Percentiles rank a stretch among this genome's conserved stretches.
Conservation (phyloP, 108 stramenopile genomes). For the Pseudonitzschia pungens region DNA sequence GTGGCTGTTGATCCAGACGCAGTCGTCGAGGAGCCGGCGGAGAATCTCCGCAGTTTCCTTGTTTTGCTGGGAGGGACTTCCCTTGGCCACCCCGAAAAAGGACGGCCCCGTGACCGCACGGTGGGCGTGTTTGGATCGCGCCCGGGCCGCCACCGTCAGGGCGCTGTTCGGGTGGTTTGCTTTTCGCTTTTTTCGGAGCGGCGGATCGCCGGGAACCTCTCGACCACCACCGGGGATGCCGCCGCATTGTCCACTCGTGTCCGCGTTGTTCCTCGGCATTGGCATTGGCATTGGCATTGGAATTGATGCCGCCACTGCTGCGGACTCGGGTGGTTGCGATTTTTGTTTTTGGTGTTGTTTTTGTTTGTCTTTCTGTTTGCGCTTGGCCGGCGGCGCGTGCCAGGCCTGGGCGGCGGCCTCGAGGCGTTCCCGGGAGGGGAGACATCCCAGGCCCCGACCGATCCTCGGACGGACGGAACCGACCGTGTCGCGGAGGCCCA, state of each 20-base stretch:
- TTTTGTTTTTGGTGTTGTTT: background rate
- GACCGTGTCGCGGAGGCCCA: slow-evolving; percentile 14
- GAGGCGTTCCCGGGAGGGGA: slow-evolving; percentile 6
- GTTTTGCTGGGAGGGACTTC: slow-evolving; percentile 33
- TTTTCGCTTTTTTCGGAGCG: background rate
- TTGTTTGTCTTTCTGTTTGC: background rate
- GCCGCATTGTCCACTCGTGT: no score
- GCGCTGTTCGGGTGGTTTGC: background rate
- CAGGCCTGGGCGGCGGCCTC: slow-evolving; percentile 19
- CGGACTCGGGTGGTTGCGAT: background rate
- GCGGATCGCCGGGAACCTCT: no score
- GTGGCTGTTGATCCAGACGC: slow-evolving; percentile 48
- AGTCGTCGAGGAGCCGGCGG: slow-evolving; percentile 24
- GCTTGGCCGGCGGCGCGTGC: slow-evolving; percentile 16
- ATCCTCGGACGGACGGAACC: slow-evolving; percentile 21
- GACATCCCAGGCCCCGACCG: background rate
- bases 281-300: no score
- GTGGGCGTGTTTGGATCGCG: slow-evolving; percentile 52
- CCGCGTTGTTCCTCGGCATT: no score
- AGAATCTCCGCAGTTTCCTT: slow-evolving; percentile 21
- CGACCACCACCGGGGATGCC: no score
- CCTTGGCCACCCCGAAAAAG: slow-evolving; percentile 43
- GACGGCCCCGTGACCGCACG: slow-evolving; percentile 20
- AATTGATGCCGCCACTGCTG: no score
- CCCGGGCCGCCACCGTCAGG: slow-evolving; percentile 45